A percentile compares a stretch with the other conserved stretches of the same genome.
Conservation (phyloP, 768 basidiomycete genomes). For the Guyanaporus albipodus region DNA sequence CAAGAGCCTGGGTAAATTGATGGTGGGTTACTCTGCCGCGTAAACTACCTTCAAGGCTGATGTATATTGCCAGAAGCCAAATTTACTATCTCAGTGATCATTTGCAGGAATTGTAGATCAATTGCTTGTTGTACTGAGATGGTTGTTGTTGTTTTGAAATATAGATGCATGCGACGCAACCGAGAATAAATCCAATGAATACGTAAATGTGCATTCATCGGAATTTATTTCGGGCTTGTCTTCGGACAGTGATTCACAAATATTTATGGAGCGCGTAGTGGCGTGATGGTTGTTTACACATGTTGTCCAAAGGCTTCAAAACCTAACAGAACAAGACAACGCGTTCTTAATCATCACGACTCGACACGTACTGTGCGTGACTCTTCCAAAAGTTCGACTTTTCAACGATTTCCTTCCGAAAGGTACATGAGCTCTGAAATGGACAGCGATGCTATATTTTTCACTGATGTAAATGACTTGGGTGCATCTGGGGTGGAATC, state of each 20-base stretch:
- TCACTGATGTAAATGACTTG: conserved; percentile 55
- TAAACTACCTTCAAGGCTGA: conserved; percentile 26
- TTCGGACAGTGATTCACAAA: no score
- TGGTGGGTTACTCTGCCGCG: conserved; percentile 12
- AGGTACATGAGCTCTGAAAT: conserved; percentile 5
- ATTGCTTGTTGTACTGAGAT: no score
- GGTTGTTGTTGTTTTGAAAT: no score
- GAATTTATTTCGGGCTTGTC: no score
- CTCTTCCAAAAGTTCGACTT: neutral
- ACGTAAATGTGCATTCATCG: neutral
- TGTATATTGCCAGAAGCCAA: neutral
- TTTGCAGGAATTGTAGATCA: no score
- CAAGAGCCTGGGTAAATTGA: conserved; percentile 56
- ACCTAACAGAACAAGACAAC: conserved; percentile 28
- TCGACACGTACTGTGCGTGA: conserved; percentile 2
- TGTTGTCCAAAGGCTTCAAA: conserved; percentile 2
- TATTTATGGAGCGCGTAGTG: no score
- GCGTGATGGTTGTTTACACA: conserved; percentile 5
- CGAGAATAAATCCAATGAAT: no score
- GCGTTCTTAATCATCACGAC: conserved; percentile 3
- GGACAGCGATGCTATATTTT: conserved; percentile 41
- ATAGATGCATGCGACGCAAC: no score
- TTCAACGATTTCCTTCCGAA: neutral
- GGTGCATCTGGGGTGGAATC: conserved; percentile 28
- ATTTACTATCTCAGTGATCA: neutral